Evolutionary conservation across 306 rosid species (phyloP), one percentile per base, ranked within the genome.

Genomic region (Inga laurina): DNA sequence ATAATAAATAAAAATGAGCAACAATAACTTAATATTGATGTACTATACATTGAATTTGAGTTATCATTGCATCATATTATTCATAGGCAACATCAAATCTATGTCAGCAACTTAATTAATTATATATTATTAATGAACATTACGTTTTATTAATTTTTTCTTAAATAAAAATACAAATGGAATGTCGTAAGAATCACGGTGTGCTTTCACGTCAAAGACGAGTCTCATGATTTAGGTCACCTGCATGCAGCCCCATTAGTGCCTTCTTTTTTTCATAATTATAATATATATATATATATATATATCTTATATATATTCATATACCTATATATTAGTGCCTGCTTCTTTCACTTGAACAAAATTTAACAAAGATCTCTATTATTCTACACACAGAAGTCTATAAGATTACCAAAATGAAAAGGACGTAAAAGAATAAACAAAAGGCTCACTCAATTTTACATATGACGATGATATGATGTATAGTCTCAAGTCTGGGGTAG

Each of bases 401-500:
- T 82, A 73, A 82, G 84, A 84, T 83, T 52, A 90, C 79, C 88
- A 41, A 64, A 37, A 64, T 90, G 91, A 93, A 81, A 90, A 82
- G 5, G 91, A 88, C 89, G 59, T 54, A 54, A 4, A 61, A 62
- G 4, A 10, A 62, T 62, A 24, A 62, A 62, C 37, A 24, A 27
- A 62, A 62, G 7, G 24, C 48, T 19, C 45, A 24, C 72, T 56
- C 30, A 2, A 8, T 18, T 19, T 3, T 37, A 81, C 35, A 8
- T 3, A 24, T 6, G 43, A 39, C 43, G 43, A 39, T 39, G 43
- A 10, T 9, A 43, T 56, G 64, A 56, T 56, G 30, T 10, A 10
- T n/a, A 21, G 27, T 74, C 44, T 79, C 12, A 82, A 90, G 97
- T 93, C 94, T 79, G 68, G 83, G 94, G 85, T 91, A 89, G 94